Evolutionary conservation across 257 asterid species (phyloP).

Genomic region (Coffea canephora): DNA sequence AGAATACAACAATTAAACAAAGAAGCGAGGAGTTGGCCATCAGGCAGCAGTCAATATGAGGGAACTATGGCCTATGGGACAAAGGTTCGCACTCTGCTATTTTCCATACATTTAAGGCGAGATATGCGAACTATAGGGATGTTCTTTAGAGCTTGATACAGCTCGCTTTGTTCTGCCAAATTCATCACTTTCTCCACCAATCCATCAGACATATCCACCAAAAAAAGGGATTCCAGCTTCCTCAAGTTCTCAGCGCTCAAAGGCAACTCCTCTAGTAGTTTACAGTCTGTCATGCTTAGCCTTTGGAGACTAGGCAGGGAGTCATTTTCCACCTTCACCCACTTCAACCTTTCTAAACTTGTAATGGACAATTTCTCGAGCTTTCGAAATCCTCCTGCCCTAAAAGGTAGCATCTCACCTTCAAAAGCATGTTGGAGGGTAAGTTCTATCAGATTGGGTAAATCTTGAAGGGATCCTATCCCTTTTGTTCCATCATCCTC

Average conservation of each 20-base stretch:
- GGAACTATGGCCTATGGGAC: too few relatives aligned
- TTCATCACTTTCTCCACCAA: not conserved
- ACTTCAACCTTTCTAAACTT: not conserved
- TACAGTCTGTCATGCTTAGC: not conserved
- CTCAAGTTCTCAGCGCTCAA: slow-evolving; percentile 10
- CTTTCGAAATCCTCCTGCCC: slow-evolving; percentile 6
- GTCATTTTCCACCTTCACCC: slow-evolving; percentile 13
- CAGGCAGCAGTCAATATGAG: too few relatives aligned
- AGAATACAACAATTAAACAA: too few relatives aligned
- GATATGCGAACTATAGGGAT: too few relatives aligned
- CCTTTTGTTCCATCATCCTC: not conserved
- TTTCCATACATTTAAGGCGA: too few relatives aligned
- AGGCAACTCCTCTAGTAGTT: slow-evolving; percentile 16
- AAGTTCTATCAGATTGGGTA: slow-evolving; percentile 11
- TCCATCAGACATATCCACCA: slow-evolving; percentile 6
- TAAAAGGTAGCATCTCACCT: slow-evolving; percentile 19
- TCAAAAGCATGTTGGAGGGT: not conserved
- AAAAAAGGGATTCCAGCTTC: not conserved
- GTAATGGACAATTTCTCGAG: not conserved
- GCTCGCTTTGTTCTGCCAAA: not conserved
- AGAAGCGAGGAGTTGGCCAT: too few relatives aligned
- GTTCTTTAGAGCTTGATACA: too few relatives aligned
- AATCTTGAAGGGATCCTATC: slow-evolving; percentile 3
- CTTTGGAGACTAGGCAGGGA: slow-evolving; percentile 18
- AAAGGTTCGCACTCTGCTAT: too few relatives aligned